Evolutionary conservation across 352 stramenopile species (phyloP).

Genomic region (Globisporangium apiculatum): DNA sequence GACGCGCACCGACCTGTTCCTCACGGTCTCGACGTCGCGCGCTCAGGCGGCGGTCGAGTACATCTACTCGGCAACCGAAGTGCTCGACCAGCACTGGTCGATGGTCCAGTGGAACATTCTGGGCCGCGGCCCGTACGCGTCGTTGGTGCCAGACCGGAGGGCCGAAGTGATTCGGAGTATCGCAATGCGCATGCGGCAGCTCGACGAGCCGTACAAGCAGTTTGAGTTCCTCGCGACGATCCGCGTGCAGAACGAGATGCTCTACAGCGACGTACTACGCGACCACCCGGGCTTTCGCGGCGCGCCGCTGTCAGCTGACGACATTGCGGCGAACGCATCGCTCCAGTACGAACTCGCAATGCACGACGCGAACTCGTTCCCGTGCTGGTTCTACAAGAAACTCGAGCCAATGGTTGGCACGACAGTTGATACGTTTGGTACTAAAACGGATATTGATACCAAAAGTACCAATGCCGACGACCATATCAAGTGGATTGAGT

Average conservation of each 20-base stretch:
- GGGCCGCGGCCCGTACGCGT: conserved; percentile 70
- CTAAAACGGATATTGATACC: background rate
- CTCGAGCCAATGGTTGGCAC: conserved; percentile 14
- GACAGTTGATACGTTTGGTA: background rate
- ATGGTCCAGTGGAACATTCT: conserved; percentile 88
- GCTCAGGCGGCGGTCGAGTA: conserved; percentile 72
- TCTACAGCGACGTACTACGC: conserved; percentile 58
- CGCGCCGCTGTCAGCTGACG: conserved; percentile 30
- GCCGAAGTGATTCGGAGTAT: conserved; percentile 67
- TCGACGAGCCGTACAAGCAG: conserved; percentile 69
- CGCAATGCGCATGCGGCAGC: conserved; percentile 58
- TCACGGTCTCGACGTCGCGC: conserved; percentile 64
- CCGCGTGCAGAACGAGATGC: conserved; percentile 81
- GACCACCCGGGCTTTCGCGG: conserved; percentile 43
- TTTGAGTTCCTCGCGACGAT: conserved; percentile 83
- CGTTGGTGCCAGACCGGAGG: conserved; percentile 45
- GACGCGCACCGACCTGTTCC: conserved; percentile 61
- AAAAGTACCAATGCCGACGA: background rate
- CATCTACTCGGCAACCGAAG: conserved; percentile 78
- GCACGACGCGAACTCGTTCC: conserved; percentile 54
- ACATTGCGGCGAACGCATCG: conserved; percentile 33
- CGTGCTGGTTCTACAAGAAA: conserved; percentile 83
- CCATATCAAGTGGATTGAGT: conserved; percentile 61
- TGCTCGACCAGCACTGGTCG: conserved; percentile 76
- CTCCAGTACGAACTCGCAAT: conserved; percentile 36